Evolutionary conservation across 169 alveolate genomes (phyloP), one percentile per base, ranked within the genome.

Genomic region (Plasmodium relictum): DNA sequence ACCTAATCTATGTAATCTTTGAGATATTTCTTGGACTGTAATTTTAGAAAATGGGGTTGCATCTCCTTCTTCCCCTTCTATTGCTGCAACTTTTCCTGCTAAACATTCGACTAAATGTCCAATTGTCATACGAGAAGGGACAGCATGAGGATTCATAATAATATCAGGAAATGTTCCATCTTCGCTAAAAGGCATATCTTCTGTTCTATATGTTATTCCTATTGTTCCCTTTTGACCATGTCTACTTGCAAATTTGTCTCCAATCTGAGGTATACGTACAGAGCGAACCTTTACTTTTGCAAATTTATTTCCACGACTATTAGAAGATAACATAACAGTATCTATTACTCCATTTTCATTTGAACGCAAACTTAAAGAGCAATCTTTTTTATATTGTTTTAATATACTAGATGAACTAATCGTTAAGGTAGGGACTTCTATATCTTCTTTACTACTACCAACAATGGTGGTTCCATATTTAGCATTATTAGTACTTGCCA

Each of bases 81-180:
- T 94, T 16, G 99, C 97, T 0, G 99, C 99, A 14, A 98, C 99
- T 94, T 98, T 99, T 14, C 99, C 98, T 41, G 97, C 95, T 42
- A 99, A 94, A 87, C 99, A 98, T 95, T 99, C 99, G 58, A 99
- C 98, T 95, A 99, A 95, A 95, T 99, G 99, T 3, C 99, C 99
- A 73, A 99, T 98, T 8, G 99, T 99, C 99, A 99, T 99, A 59
- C 99, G 98, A 45, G 99, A 97, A 14, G 99, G 99, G 68, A 99
- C 99, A 80, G 99, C 99, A 91, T 99, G 99, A 12, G 99, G 99
- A 92, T 99, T 99, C 96, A 98, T 98, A 42, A 98, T 98, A 31
- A 99, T 96, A 93, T 99, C 99, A 24, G 99, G 99, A 14, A 95
- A 95, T n/a, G 98, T 97, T 12, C 99, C 99, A 70, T 96, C 98